Conservation (phyloP, 345 rosid genomes). For the Citrus inodora region DNA sequence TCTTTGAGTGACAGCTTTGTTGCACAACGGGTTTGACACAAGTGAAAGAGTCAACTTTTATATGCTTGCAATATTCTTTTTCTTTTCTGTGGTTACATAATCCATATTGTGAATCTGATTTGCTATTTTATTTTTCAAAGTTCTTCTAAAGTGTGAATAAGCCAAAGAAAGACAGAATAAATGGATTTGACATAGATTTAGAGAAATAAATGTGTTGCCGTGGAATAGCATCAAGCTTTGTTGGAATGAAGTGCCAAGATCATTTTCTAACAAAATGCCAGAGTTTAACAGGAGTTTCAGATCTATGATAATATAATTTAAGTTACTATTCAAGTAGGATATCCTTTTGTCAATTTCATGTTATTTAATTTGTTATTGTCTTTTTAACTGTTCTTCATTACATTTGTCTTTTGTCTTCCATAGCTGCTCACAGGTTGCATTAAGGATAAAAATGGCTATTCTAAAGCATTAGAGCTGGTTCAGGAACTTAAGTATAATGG, state of each 20-base stretch:
- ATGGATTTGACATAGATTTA: not conserved
- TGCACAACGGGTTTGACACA: not conserved
- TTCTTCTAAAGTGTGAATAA: not conserved
- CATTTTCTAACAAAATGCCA: not conserved
- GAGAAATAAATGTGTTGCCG: not conserved
- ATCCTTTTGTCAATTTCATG: not conserved
- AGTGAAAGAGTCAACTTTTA: not conserved
- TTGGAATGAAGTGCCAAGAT: not conserved
- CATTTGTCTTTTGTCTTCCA: constrained; percentile 24
- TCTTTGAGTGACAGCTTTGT: not conserved
- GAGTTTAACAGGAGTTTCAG: not conserved
- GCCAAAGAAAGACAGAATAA: not conserved
- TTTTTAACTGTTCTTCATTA: constrained; percentile 12
- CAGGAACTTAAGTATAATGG: constrained; percentile 55
- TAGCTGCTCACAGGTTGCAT: constrained; percentile 90
- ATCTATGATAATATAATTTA: not conserved
- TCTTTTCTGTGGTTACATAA: not conserved
- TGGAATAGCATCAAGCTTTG: not conserved
- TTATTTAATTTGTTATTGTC: not conserved
- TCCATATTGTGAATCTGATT: not conserved
- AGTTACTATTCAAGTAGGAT: not conserved
- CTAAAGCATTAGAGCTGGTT: constrained; percentile 69
- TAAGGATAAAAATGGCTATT: constrained; percentile 60
- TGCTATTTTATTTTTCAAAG: not conserved
- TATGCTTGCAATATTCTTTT: not conserved